Base-by-base conservation (phyloP, 805 yeast genomes). In the Candida qinlingensis region DNA sequence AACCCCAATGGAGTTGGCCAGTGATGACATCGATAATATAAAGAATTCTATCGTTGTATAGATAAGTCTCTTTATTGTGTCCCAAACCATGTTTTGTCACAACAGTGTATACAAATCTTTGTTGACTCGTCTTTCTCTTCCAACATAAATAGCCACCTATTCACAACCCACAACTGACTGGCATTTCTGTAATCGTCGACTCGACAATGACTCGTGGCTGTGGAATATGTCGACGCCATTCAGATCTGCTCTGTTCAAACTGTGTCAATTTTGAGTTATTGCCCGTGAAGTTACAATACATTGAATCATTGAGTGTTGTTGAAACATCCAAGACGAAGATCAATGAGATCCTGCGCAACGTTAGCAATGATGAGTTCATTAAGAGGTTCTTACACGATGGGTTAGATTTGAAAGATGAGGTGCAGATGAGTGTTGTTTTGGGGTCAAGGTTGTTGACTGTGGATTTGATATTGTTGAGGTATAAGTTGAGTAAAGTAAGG, bases 401-500 rank as follows among this genome's bases (percentile, higher is more conserved):
- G 41, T 13, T 34, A 42, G 47, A 41, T 26, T n/a, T 33, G 13
- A 41, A 39, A 11, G 46, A 30, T 4, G 54, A 35, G 5, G 42
- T 28, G 40, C 46, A 19, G 50, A 41, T 19, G 54, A 41, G 59
- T 27, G 60, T 54, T n/a, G 62, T 62, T 3, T 37, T 61, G 28
- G 46, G 58, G 3, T 51, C 58, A 4, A 60, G 59, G 39, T 42
- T 61, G 30, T 44, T 58, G 39, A 57, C 58, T 6, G 54, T 61
- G 4, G 64, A 61, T 35, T 12, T 58, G 37, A 44, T 56, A 12
- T 19, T 52, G 33, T 53, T 55, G 39, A 50, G 57, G 27, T 47
- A 31, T 26, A 51, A 47, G 35, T 4, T 47, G 12, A 46, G 39
- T 6, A 59, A 47, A 40, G 46, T 56, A 1, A 43, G 46, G 27